Evolutionary conservation across 2,329 filamentous ascomycete genomes (phyloP).

Genomic region (Cladosporium halotolerans): DNA sequence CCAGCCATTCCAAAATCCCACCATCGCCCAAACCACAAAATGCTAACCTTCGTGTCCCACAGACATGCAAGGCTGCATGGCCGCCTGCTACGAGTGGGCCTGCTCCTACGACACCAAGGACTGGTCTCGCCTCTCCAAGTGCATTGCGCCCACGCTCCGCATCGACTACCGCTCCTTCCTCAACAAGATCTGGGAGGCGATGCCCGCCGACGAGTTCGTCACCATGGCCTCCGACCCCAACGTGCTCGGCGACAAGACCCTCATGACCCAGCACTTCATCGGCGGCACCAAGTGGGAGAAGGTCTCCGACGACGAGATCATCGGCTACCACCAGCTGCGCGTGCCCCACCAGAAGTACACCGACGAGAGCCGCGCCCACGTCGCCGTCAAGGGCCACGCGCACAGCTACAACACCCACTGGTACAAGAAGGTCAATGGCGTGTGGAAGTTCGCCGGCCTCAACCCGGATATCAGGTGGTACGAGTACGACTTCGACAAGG

Average conservation of each 20-base stretch:
- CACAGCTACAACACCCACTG: conserved; percentile 49
- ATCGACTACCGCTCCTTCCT: conserved; percentile 62
- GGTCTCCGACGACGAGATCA: conserved; percentile 43
- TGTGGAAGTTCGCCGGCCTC: conserved; percentile 54
- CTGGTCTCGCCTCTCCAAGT: conserved; percentile 54
- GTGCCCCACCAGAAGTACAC: conserved; percentile 53
- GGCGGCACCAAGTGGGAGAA: conserved; percentile 49
- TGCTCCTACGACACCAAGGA: conserved; percentile 63
- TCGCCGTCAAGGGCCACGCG: conserved; percentile 50
- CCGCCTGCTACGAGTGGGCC: conserved; percentile 54
- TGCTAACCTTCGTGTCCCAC: conserved; percentile 1
- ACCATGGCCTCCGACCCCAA: conserved; percentile 46
- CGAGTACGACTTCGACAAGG: conserved; percentile 52
- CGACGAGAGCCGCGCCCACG: conserved; percentile 41
- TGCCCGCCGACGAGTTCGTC: conserved; percentile 51
- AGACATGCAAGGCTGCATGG: conserved; percentile 36
- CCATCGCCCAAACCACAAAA: background rate
- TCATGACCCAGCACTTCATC: conserved; percentile 54
- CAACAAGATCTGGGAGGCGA: conserved; percentile 50
- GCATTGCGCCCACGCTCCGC: conserved; percentile 57
- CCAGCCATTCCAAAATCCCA: background rate
- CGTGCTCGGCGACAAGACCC: conserved; percentile 49
- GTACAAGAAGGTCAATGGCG: conserved; percentile 53
- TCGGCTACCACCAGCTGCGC: conserved; percentile 51
- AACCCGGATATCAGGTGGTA: conserved; percentile 49